Evolutionary conservation across 768 basidiomycete genomes (phyloP), one percentile per base, ranked within the genome.

Genomic region (Hygrophorus pudorinus): DNA sequence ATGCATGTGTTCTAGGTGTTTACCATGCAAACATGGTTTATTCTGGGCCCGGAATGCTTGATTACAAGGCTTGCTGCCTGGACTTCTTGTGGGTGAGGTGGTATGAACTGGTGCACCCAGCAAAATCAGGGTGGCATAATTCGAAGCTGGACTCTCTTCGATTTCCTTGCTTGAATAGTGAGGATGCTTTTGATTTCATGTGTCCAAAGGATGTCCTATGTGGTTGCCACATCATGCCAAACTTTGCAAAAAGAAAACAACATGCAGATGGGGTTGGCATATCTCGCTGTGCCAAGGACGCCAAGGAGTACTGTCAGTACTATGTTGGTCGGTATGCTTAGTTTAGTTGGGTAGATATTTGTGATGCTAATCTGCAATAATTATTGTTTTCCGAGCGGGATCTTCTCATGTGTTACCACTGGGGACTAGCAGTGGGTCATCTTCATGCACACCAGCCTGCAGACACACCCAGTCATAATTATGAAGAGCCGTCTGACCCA

Each of bases 1-100:
- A 68, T 52, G 45, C 60, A 28, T 1, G 52, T 35, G 46, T 58
- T 5, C 56, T 63, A 29, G 38, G 56, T 6, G 39, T 62, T 18
- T 57, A 48, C 41, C 63, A 65, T 45, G 58, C 41, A 21, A 46
- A 50, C 17, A 55, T 57, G 7, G 46, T 53, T 10, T 56, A 56
- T 31, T 33, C 43, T 2, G 48, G 46, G 6, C 41, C 36, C 13
- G 8, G 0, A 2, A 13, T 2, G 7, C 36, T 11, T 11, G 45
- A 41, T 30, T 41, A 41, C 21, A 18, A 27, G 10, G n/a, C 50
- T 59, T 12, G 48, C 63, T 1, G 42, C 48, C 29, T 43, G 40
- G 37, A 38, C n/a, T n/a, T 52, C 32, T 37, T 52, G 3, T 52
- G 51, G 49, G 42, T 52, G 7, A 18, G 34, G 12, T 53, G 51